These are phyloP conservation scores for Leccinum pellstonianum DNA, from an alignment of 768 basidiomycete genomes.

Conservation along the genomic window DNA sequence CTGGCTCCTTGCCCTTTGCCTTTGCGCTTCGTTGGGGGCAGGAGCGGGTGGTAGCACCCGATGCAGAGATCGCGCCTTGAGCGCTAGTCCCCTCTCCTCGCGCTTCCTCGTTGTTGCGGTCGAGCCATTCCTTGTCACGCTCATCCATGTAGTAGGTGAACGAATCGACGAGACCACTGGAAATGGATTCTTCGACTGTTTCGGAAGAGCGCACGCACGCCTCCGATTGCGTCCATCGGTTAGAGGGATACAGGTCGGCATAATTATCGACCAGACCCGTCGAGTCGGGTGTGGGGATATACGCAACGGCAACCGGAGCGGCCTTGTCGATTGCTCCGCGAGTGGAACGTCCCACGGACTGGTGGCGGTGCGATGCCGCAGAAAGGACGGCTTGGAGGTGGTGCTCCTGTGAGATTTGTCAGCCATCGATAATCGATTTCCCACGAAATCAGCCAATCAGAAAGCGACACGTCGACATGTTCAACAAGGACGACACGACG, in stretches of 20 bases:
- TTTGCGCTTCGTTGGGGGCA: constrained; percentile 63
- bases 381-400: constrained; percentile 58
- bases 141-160: constrained; percentile 96
- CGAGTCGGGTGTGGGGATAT: constrained; percentile 93
- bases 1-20: constrained; percentile 83
- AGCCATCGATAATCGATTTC: constrained; percentile 53
- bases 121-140: constrained; percentile 92
- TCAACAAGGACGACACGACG: constrained; percentile 43
- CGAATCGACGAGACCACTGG: constrained; percentile 62
- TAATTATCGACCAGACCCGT: constrained; percentile 79
- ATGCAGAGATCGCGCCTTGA: constrained; percentile 62
- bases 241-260: constrained; percentile 67
- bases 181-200: constrained; percentile 76
- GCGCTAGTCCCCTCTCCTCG: constrained; percentile 82
- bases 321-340: constrained; percentile 34
- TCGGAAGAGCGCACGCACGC: constrained; percentile 81
- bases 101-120: constrained; percentile 85
- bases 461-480: constrained; percentile 39
- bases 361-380: constrained; percentile 50
- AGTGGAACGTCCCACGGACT: constrained; percentile 36
- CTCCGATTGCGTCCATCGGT: constrained; percentile 72
- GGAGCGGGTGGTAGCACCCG: constrained; percentile 53
- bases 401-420: constrained; percentile 54
- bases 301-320: constrained; percentile 51
- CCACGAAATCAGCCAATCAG: constrained; percentile 48